Evolutionary conservation across 2,329 filamentous ascomycete genomes (phyloP), one percentile per base, ranked within the genome.

Genomic region (Cytospora paraplurivora): DNA sequence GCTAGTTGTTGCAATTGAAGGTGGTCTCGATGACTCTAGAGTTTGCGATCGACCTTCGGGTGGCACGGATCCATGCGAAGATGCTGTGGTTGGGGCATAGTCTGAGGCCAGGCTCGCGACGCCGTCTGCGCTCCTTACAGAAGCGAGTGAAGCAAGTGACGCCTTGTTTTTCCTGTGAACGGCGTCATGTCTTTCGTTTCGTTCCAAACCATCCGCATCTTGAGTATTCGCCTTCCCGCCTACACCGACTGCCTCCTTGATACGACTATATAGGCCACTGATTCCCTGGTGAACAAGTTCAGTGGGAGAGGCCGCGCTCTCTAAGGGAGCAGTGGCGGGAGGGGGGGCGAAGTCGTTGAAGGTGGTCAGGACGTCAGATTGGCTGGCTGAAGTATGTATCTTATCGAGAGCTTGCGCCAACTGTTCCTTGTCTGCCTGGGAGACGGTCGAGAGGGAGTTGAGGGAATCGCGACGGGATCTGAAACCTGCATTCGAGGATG

Each of bases 261-360:
- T 83, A 44, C 93, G 88, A 76, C 85, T 95, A 75, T 97, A 98
- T 44, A 98, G 79, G 0, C 94, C 93, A 72, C 91, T 96, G 54
- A 98, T 80, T 5, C 94, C 92, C 75, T 94, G 91, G 67, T 95
- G 91, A 27, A 95, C 86, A 49, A 90, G 76, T 64, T 96, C 92
- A 33, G 87, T 86, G 0, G 88, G 82, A 44, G 91, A 80, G 10
- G 85, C 85, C 73, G 92, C 92, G 64, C 81, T 86, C 70, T 96
- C 92, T 32, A 81, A 76, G 15, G 80, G 77, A 1, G 85, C 78
- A 1, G 84, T 80, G 2, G 82, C 79, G 0, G 90, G 88, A 6
- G 88, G 88, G 1, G 89, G 84, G 0, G 90, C 91, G 71, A 96
- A 93, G 72, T 97, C 93, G 76, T 96, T 96, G 77, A 98, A 98